These are phyloP conservation scores for Nigrospora sphaerica DNA, from an alignment of 2,329 filamentous ascomycete genomes.

Conservation along the genomic window DNA sequence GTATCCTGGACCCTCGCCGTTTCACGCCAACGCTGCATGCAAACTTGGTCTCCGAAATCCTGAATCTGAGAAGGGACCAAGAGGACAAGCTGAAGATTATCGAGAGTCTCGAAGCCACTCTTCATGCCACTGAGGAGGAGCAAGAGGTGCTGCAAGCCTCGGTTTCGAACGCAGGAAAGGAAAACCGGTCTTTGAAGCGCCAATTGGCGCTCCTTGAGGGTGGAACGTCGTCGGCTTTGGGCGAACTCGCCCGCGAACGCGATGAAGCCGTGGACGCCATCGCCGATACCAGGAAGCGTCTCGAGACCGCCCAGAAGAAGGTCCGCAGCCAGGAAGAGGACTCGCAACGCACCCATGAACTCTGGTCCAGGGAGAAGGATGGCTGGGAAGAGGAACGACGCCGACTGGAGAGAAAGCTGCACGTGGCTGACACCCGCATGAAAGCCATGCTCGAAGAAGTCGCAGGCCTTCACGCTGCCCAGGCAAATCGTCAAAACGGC, in stretches of 20 bases:
- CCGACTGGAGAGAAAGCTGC: conserved; percentile 74
- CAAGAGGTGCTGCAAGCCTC: conserved; percentile 62
- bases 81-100: conserved; percentile 86
- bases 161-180: conserved; percentile 60
- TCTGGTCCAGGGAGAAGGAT: conserved; percentile 81
- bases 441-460: conserved; percentile 83
- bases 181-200: conserved; percentile 73
- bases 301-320: conserved; percentile 74
- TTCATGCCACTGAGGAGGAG: conserved; percentile 67
- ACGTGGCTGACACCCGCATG: conserved; percentile 82
- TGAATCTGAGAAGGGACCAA: conserved; percentile 78
- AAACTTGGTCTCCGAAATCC: conserved; percentile 88
- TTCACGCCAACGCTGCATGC: conserved; percentile 95
- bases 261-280: conserved; percentile 73
- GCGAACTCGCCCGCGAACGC: conserved; percentile 76
- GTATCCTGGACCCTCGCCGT: conserved; percentile 76
- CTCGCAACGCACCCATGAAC: conserved; percentile 65
- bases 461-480: conserved; percentile 56
- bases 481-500: conserved; percentile 30
- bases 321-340: conserved; percentile 76
- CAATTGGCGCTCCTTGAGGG: conserved; percentile 84
- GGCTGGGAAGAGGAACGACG: conserved; percentile 79
- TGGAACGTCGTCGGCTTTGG: conserved; percentile 77
- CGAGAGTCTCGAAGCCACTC: conserved; percentile 69
- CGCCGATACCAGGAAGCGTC: conserved; percentile 65